Conservation (phyloP, 1,284 basidiomycete species). For the Tilletia horrida region DNA sequence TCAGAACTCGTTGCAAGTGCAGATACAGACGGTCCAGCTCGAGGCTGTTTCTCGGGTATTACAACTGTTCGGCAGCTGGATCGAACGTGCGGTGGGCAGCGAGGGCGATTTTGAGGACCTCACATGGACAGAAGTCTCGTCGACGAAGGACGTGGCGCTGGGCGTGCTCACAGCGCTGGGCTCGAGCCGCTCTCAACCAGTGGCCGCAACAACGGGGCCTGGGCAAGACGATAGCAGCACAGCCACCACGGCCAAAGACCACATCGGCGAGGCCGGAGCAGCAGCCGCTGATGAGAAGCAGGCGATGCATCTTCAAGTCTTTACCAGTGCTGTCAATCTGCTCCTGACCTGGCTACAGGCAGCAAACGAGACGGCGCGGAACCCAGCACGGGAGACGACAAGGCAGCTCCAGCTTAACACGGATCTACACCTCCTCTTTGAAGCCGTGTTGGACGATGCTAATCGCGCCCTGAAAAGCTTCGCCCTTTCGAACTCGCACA, state of each 20-base stretch:
- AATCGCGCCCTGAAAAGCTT: background rate
- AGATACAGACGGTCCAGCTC: background rate
- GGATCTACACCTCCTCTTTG: background rate
- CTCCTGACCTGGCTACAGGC: slow-evolving; percentile 7
- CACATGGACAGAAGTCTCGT: background rate
- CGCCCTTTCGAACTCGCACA: no score
- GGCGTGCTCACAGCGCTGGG: background rate
- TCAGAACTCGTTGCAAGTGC: background rate
- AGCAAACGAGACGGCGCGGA: background rate
- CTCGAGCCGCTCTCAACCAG: background rate
- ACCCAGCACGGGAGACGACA: background rate
- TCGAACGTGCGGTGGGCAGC: background rate
- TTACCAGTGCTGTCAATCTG: background rate
- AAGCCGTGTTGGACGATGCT: background rate
- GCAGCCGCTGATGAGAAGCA: background rate
- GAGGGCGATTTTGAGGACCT: slow-evolving; percentile 2
- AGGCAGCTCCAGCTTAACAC: background rate
- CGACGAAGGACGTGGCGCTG: background rate
- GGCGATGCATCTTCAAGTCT: background rate
- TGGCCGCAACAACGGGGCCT: background rate
- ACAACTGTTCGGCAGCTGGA: slow-evolving; percentile 9
- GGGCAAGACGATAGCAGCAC: background rate
- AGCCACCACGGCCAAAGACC: background rate
- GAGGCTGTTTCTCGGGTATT: background rate
- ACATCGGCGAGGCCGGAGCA: background rate